A percentile compares a stretch with the other conserved stretches of the same genome.
Conservation (phyloP, 208 protist species). For the Leishmania lainsoni region DNA sequence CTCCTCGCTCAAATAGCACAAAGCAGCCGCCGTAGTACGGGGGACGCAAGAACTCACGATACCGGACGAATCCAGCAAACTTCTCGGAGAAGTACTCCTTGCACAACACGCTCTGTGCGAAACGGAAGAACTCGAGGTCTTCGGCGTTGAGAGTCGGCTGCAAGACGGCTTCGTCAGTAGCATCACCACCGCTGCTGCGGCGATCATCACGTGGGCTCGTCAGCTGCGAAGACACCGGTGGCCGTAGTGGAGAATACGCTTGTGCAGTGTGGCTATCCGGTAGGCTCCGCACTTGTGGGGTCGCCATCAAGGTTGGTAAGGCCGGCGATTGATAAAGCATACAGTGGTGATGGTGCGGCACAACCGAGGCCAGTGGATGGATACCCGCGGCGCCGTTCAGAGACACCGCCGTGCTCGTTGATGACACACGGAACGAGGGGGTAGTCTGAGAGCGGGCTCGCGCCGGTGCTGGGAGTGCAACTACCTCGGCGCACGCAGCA, state of each 20-base stretch:
- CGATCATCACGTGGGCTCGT: neutral
- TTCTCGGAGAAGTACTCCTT: conserved; percentile 47
- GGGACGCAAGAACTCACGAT: conserved; percentile 41
- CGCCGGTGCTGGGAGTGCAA: neutral
- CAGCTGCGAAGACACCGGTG: neutral
- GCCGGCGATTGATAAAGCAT: neutral
- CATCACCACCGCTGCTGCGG: neutral
- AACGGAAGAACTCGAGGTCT: conserved; percentile 14
- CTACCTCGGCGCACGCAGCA: neutral
- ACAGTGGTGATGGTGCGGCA: conserved; percentile 1
- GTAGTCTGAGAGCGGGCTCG: neutral
- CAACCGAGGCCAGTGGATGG: neutral
- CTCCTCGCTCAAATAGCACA: conserved; percentile 52
- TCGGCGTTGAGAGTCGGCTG: neutral
- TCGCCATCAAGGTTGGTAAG: neutral
- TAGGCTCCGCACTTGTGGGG: neutral
- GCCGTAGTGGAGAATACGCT: neutral
- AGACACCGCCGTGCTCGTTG: neutral
- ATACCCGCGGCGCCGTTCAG: neutral
- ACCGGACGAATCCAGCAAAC: conserved; percentile 54
- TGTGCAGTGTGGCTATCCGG: neutral
- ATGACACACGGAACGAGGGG: neutral
- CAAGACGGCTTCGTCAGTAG: neutral
- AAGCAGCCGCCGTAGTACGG: conserved; percentile 58
- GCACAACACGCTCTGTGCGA: conserved; percentile 25